phyloP scores from a whole-genome alignment of 305 asterid genomes.

The Fraxinus latifolia region DNA sequence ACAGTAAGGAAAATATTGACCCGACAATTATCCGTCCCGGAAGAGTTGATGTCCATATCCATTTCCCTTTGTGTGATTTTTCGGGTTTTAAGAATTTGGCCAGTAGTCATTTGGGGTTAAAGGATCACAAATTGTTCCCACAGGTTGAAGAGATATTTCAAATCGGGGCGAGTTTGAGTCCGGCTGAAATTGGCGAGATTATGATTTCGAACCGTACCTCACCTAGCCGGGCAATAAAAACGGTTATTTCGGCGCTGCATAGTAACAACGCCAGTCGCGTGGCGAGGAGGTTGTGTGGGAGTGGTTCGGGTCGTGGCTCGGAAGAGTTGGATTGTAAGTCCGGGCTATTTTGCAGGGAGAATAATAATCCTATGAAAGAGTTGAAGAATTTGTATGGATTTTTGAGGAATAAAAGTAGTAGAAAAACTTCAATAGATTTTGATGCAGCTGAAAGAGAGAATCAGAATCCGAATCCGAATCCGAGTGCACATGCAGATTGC shows the following conservation, averaged over 20 bases:
- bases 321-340: constrained; percentile 24
- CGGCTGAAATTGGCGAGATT: constrained; percentile 78
- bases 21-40: constrained; percentile 77
- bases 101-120: constrained; percentile 64
- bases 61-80: constrained; percentile 82
- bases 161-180: constrained; percentile 71
- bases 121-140: constrained; percentile 74
- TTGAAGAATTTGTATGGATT: constrained; percentile 66
- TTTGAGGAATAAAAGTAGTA: constrained; percentile 51
- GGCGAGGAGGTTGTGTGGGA: constrained; percentile 39
- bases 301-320: not conserved
- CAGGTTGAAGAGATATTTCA: constrained; percentile 81
- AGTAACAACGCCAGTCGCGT: constrained; percentile 46
- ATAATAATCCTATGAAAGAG: constrained; percentile 49
- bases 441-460: constrained; percentile 38
- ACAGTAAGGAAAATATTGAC: constrained; percentile 56
- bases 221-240: constrained; percentile 73
- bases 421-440: constrained; percentile 44
- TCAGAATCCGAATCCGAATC: not conserved
- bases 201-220: constrained; percentile 88
- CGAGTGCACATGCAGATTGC: not conserved
- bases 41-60: constrained; percentile 72
- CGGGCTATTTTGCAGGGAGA: constrained; percentile 34
- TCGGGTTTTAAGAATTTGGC: constrained; percentile 72
- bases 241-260: constrained; percentile 75